Percentiles rank a stretch among this genome's conserved stretches.
These are phyloP conservation scores for Floccularia luteovirens DNA, from an alignment of 768 basidiomycete genomes.

Conservation along the genomic window DNA sequence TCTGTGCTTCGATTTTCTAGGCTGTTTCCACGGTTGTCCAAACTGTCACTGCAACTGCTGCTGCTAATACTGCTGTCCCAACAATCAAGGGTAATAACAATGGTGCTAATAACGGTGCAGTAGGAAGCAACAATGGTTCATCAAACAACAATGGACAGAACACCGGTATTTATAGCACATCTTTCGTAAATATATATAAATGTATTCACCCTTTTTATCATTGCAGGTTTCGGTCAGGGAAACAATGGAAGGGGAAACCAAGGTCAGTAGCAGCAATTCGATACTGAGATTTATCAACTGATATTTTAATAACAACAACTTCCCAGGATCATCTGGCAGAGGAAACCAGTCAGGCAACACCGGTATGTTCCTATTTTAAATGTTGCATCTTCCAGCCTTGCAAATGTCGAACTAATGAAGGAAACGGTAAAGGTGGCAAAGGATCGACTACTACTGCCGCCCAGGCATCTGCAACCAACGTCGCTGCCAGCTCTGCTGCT, in stretches of 20 bases:
- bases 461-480: not conserved
- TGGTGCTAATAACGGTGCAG: conserved; percentile 2
- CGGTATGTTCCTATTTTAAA: not conserved
- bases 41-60: conserved; percentile 29
- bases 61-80: conserved; percentile 12
- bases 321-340: no score
- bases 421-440: not conserved
- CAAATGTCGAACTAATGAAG: no score
- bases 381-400: not conserved
- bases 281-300: no score
- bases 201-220: no score
- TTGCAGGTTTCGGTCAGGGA: no score
- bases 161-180: no score
- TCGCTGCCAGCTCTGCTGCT: not conserved
- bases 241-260: no score
- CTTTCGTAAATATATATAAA: no score
- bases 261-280: no score
- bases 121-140: conserved; percentile 2
- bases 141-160: no score
- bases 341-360: no score
- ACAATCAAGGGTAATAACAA: conserved; percentile 1
- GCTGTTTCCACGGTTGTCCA: conserved; percentile 16
- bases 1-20: conserved; percentile 8
- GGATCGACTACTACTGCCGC: not conserved
- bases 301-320: no score